phyloP scores from a whole-genome alignment of 2,329 filamentous ascomycete genomes.

The Trichothecium sympodiale region DNA sequence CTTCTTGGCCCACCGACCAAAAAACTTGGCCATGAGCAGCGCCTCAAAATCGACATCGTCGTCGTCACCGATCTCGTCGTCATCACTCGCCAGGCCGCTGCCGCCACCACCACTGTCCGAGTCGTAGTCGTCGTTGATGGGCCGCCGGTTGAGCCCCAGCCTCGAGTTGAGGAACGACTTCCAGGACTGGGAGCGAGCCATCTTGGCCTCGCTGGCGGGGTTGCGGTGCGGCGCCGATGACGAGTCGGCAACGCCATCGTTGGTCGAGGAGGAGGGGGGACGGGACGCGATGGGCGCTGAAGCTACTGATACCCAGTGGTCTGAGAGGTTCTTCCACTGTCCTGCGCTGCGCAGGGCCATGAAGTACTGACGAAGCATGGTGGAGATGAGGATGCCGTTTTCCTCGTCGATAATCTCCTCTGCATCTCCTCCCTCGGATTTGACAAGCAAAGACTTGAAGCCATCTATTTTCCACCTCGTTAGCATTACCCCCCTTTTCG shows the following conservation, averaged over 20 bases:
- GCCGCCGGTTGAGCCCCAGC: slow-evolving; percentile 20
- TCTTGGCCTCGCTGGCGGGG: slow-evolving; percentile 7
- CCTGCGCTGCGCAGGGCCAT: slow-evolving; percentile 74
- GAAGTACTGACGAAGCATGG: slow-evolving; percentile 83
- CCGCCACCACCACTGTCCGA: slow-evolving; percentile 34
- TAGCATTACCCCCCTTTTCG: slow-evolving; percentile 3
- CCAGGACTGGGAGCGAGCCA: slow-evolving; percentile 18
- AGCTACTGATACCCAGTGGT: slow-evolving; percentile 59
- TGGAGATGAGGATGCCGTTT: slow-evolving; percentile 76
- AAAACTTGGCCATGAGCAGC: slow-evolving; percentile 55
- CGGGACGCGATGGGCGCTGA: slow-evolving; percentile 36
- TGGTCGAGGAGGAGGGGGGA: too few relatives aligned
- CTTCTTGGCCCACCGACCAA: slow-evolving; percentile 61
- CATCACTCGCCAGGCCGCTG: slow-evolving; percentile 18
- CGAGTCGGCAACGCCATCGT: slow-evolving; percentile 17
- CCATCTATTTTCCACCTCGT: slow-evolving; percentile 46
- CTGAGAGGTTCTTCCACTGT: slow-evolving; percentile 63
- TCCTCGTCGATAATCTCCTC: slow-evolving; percentile 78
- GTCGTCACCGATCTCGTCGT: slow-evolving; percentile 24
- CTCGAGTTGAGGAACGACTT: slow-evolving; percentile 22
- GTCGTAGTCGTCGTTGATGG: slow-evolving; percentile 22
- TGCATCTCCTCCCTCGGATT: slow-evolving; percentile 63
- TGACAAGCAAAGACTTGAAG: slow-evolving; percentile 63
- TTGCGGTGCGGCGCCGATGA: slow-evolving; percentile 2
- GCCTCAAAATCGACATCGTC: slow-evolving; percentile 42